Evolutionary conservation across 768 basidiomycete genomes (phyloP).

Genomic region (Calocybe gangraenosa): DNA sequence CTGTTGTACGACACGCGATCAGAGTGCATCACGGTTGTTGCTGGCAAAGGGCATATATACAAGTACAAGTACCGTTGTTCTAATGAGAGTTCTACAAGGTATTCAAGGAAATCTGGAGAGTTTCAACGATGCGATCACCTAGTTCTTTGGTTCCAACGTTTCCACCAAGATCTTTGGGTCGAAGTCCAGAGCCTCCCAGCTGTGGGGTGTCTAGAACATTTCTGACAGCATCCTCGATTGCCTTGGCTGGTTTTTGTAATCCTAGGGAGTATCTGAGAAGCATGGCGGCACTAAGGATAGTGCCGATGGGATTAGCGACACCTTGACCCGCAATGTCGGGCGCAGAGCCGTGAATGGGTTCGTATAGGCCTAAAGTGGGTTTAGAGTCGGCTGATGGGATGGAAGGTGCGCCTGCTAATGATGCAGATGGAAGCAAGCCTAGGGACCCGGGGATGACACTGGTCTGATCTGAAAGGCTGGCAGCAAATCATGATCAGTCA

Average conservation of each 20-base stretch:
- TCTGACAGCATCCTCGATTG: slow-evolving; percentile 87
- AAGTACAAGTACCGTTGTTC: too few species aligned
- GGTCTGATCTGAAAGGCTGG: slow-evolving; percentile 90
- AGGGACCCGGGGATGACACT: slow-evolving; percentile 98
- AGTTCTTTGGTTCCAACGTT: slow-evolving; percentile 69
- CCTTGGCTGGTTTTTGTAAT: slow-evolving; percentile 75
- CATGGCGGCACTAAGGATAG: slow-evolving; percentile 92
- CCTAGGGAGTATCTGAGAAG: slow-evolving; percentile 93
- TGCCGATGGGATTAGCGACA: slow-evolving; percentile 93
- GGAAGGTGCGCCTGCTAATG: slow-evolving; percentile 84
- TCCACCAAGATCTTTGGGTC: slow-evolving; percentile 89
- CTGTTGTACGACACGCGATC: too few species aligned
- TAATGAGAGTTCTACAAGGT: too few species aligned
- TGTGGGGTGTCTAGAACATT: slow-evolving; percentile 75
- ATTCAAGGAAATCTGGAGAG: slow-evolving; percentile 52
- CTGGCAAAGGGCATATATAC: too few species aligned
- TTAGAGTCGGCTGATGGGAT: slow-evolving; percentile 62
- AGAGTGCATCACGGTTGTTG: too few species aligned
- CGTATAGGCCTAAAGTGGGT: slow-evolving; percentile 86
- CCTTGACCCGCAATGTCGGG: slow-evolving; percentile 94
- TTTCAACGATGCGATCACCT: slow-evolving; percentile 80
- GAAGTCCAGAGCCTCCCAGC: slow-evolving; percentile 68
- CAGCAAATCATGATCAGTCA: slow-evolving; percentile 3
- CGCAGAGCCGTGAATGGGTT: slow-evolving; percentile 94
- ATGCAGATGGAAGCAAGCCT: slow-evolving; percentile 93